Base-by-base conservation (phyloP, 805 yeast genomes). In the Citeromyces nyonsensis region DNA sequence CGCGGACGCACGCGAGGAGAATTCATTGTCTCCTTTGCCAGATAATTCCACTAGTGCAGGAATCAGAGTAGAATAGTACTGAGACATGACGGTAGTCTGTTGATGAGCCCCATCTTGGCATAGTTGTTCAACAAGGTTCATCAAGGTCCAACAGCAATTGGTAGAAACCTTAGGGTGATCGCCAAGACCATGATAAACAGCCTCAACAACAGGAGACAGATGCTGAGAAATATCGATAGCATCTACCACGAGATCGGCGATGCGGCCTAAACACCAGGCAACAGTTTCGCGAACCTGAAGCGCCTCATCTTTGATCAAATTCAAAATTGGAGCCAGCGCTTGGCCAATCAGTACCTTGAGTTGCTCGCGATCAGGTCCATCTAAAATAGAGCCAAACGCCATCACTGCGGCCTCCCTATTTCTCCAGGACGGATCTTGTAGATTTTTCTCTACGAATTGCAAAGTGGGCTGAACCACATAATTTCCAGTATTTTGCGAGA, bases 81-180 rank as follows among this genome's bases (percentile, higher is more conserved):
- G 76, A 18, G 94, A 79, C 59, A 91, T 64, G 15, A 73, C 64
- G 24, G 81, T 71, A 9, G 80, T 59, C 24, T 59, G 58, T 28
- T 52, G 52, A 25, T 54, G 51, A 2, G 67, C 59, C 8, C 72
- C 72, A 34, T 68, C 69, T 24, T 66, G 59, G 41, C 73, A 61
- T 36, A 86, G 57, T 56, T 85, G 95, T 54, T 88, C 97, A 18
- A 82, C 68, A 41, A 91, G 63, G 53, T 91, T 91, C 56, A 91
- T 91, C 39, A 91, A 63, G 5, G 96, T 76, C 98, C 98, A 91
- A 55, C 97, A 84, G 57, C 95, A 84, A 61, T 91, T 91, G n/a
- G 95, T 84, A 3, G 86, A 70, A 24, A 91, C 94, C 55, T 81
- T 83, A 25, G 96, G 84, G 51, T 84, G 93, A 52, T 86, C 97